A percentile compares a stretch with the other conserved stretches of the same genome.
These are phyloP conservation scores for Arthrobotrys megalospora DNA, from an alignment of 2,329 filamentous ascomycete genomes.

Conservation along the genomic window DNA sequence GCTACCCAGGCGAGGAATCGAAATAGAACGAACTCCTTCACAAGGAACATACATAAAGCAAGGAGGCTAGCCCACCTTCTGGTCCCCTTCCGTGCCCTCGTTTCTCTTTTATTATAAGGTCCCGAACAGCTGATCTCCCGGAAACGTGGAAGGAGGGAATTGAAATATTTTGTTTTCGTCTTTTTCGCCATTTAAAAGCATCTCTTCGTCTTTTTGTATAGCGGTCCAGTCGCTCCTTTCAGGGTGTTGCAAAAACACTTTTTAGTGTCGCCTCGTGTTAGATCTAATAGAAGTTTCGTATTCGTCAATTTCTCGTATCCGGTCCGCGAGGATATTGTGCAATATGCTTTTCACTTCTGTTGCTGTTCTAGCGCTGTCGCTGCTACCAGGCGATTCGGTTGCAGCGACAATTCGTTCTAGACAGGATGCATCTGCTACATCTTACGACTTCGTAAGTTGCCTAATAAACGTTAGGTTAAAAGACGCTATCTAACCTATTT, in stretches of 20 bases:
- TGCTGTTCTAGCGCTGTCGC: conserved; percentile 40
- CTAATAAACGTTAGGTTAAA: neutral
- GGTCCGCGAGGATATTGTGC: neutral
- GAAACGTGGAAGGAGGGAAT: conserved; percentile 47
- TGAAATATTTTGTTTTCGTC: conserved; percentile 10
- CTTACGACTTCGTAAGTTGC: conserved; percentile 55
- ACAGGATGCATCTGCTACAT: conserved; percentile 25
- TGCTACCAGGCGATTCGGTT: conserved; percentile 35
- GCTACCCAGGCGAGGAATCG: conserved; percentile 43
- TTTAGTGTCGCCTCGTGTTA: neutral
- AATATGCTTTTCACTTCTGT: conserved; percentile 47
- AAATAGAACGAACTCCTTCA: conserved; percentile 16
- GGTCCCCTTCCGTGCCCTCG: conserved; percentile 30
- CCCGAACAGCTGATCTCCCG: conserved; percentile 48
- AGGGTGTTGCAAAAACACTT: conserved; percentile 16
- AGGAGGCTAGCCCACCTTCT: conserved; percentile 42
- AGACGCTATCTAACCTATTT: neutral
- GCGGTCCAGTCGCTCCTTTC: neutral
- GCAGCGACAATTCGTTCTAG: conserved; percentile 46
- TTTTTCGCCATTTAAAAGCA: conserved; percentile 14
- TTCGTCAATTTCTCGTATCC: neutral
- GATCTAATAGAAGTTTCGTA: neutral
- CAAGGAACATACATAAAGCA: conserved; percentile 41
- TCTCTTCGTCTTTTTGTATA: conserved; percentile 11
- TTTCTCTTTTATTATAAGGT: conserved; percentile 39